Evolutionary conservation across 2,329 filamentous ascomycete genomes (phyloP), one percentile per base, ranked within the genome.

Genomic region (Dactylonectria estremocensis): DNA sequence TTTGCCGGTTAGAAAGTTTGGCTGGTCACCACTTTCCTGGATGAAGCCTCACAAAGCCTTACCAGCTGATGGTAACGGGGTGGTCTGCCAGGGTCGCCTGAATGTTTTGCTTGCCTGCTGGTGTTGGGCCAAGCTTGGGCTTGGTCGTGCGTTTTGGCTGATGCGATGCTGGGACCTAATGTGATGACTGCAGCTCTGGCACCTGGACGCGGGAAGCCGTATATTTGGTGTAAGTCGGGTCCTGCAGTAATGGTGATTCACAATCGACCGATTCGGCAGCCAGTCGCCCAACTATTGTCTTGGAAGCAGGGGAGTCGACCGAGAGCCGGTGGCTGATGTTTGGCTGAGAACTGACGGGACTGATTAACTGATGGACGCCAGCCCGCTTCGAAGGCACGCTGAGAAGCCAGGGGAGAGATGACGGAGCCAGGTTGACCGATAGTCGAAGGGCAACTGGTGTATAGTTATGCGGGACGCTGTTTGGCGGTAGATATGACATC

Each of bases 171-270:
- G 54, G 64, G 55, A 54, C 40, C 59, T 63, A 53, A 62, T 56
- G 60, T 35, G 62, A 66, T 56, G 52, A 52, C 61, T 60, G 62
- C 61, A 61, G 61, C 33, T 20, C 45, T 50, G 50, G 37, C 46
- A 54, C 58, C 48, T 49, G 37, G 37, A 63, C 48, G 18, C 61
- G 52, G 53, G 43, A 63, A 56, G 52, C 28, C 5, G 48, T 35
- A 37, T 33, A 55, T 54, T 61, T 61, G 63, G 70, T 71, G 64
- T 71, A 72, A 71, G 69, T 69, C 66, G 43, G 70, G 64, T 71
- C 37, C 45, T 35, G 33, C 45, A 35, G 22, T 6, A 7, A 43
- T n/a, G 6, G 53, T 28, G 24, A 28, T 28, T 28, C 24, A 28
- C 13, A 35, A 20, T 56, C 35, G 53, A 56, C 53, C 13, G 35